A percentile compares a stretch with the other conserved stretches of the same genome.
These are phyloP conservation scores for Azolla pinnata DNA, from an alignment of 75 land plant genomes.

Conservation along the genomic window DNA sequence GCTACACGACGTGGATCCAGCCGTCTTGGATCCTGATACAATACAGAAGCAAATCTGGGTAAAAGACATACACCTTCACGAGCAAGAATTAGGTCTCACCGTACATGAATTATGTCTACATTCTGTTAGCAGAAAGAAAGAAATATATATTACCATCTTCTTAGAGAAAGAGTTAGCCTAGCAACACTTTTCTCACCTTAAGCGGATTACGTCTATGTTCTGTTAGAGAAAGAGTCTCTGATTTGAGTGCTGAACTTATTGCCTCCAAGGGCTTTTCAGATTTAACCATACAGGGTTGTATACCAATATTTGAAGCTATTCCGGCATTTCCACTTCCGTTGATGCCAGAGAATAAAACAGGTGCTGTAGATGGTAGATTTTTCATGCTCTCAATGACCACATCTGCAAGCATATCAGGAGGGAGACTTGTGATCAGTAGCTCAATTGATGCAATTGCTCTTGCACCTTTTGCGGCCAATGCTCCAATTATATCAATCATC, in stretches of 20 bases:
- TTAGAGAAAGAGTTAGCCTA: no score
- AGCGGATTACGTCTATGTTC: slow-evolving; percentile 76
- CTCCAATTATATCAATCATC: slow-evolving; percentile 79
- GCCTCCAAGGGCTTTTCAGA: not conserved
- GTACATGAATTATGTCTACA: not conserved
- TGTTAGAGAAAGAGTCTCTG: slow-evolving; percentile 9
- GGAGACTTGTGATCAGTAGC: slow-evolving; percentile 63
- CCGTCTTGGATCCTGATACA: slow-evolving; percentile 83
- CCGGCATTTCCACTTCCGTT: no score
- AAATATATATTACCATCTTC: no score
- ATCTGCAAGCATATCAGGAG: slow-evolving; percentile 86
- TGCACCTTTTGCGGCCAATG: slow-evolving; percentile 90
- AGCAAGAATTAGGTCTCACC: not conserved
- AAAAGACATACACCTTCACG: no score
- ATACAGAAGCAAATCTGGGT: no score
- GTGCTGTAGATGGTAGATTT: slow-evolving; percentile 46
- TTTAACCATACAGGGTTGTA: not conserved
- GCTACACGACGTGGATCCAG: slow-evolving; percentile 70
- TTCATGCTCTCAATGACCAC: slow-evolving; percentile 85
- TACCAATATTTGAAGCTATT: no score
- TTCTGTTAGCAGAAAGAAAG: not conserved
- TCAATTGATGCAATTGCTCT: slow-evolving; percentile 63
- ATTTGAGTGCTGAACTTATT: slow-evolving; percentile 13
- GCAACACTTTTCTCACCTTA: no score
- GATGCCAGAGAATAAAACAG: slow-evolving; percentile 14